These are phyloP conservation scores for Metschnikowia borealis DNA, from an alignment of 805 yeast species.

Conservation along the genomic window DNA sequence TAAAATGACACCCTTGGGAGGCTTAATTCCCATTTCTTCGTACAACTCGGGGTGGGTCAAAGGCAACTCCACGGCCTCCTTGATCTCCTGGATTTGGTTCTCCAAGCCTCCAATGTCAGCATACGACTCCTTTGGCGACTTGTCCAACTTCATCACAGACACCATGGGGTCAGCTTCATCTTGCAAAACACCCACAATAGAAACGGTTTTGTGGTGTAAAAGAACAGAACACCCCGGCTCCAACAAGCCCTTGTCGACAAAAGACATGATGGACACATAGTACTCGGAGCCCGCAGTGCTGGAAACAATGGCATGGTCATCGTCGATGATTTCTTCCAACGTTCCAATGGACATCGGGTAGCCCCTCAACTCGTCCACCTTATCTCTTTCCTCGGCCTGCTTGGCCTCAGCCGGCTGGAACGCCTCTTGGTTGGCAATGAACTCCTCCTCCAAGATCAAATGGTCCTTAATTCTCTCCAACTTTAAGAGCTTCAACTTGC, in stretches of 20 bases:
- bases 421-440: conserved; percentile 90
- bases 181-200: conserved; percentile 95
- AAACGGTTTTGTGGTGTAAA: conserved; percentile 91
- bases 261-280: conserved; percentile 91
- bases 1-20: conserved; percentile 95
- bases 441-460: conserved; percentile 89
- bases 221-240: conserved; percentile 97
- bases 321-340: conserved; percentile 94
- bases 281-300: conserved; percentile 96
- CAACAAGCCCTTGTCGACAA: conserved; percentile 91
- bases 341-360: conserved; percentile 96
- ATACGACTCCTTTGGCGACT: conserved; percentile 94
- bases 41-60: conserved; percentile 94
- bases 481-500: conserved; percentile 83
- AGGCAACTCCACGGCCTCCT: conserved; percentile 95
- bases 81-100: conserved; percentile 93
- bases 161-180: conserved; percentile 99
- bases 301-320: conserved; percentile 97
- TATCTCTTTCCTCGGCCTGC: conserved; percentile 93
- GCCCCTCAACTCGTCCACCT: conserved; percentile 93
- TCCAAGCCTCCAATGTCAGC: conserved; percentile 98
- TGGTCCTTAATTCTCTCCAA: conserved; percentile 97
- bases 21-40: conserved; percentile 98
- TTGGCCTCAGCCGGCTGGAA: conserved; percentile 95
- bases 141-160: conserved; percentile 94